Conservation (phyloP, 2,329 filamentous ascomycete genomes). For the Stachybotrys chartarum region DNA sequence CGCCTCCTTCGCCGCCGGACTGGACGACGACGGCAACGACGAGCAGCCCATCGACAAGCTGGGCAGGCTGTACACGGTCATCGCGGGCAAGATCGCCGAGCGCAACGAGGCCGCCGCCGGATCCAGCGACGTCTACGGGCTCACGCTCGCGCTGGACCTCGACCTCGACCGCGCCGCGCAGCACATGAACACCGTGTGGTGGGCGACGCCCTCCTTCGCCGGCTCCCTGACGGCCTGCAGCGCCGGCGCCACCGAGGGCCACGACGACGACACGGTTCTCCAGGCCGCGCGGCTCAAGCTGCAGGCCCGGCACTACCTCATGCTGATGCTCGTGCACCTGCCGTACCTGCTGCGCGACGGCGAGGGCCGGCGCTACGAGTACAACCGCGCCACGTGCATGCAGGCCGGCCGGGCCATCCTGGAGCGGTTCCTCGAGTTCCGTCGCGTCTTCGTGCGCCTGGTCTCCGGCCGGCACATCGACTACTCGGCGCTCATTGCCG, state of each 20-base stretch:
- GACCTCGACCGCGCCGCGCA: constrained; percentile 37
- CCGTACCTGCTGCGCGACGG: constrained; percentile 44
- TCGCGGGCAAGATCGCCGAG: constrained; percentile 38
- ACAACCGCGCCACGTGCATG: constrained; percentile 32
- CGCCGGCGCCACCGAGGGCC: not conserved
- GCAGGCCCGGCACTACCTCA: constrained; percentile 43
- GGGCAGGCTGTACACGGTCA: constrained; percentile 34
- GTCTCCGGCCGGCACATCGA: constrained; percentile 36
- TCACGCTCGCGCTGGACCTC: constrained; percentile 36
- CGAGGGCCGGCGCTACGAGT: constrained; percentile 38
- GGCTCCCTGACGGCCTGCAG: constrained; percentile 3
- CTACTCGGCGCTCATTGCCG: constrained; percentile 43
- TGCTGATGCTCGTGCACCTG: constrained; percentile 46
- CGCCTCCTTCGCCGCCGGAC: constrained; percentile 23
- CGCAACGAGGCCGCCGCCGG: constrained; percentile 31
- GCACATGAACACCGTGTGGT: constrained; percentile 39
- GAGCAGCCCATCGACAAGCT: constrained; percentile 34
- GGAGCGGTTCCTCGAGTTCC: constrained; percentile 39
- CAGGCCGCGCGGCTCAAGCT: constrained; percentile 26
- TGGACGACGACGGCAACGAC: constrained; percentile 14
- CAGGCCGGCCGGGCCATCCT: constrained; percentile 45
- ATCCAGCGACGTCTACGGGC: constrained; percentile 26
- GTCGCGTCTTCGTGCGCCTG: constrained; percentile 15
- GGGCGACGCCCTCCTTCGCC: constrained; percentile 28
- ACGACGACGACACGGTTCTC: constrained; percentile 8